Base-by-base conservation (phyloP, 139 green algal genomes). In the Chlorella sp. region DNA sequence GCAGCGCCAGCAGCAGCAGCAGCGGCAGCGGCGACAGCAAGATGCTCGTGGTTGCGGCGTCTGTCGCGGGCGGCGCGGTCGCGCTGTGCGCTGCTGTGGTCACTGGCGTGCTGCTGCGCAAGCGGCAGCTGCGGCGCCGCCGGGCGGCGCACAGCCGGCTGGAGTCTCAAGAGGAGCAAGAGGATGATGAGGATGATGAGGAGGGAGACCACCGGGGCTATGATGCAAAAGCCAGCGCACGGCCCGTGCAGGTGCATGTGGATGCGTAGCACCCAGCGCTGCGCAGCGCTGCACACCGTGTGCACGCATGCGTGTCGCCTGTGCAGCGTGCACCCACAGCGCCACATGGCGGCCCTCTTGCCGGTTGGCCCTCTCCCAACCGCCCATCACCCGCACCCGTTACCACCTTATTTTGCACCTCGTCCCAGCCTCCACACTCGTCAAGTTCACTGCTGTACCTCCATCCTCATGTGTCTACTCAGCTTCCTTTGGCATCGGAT, bases 1-100 rank as follows among this genome's bases (percentile, higher is more conserved):
- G 37, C 57, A 40, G 83, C 66, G 39, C 66, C 83, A 64, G 83
- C 66, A 48, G 83, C 83, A 39, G 83, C 66, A 61, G 83, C 83
- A 64, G 83, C 66, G n/a, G 83, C 83, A 39, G 69, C 64, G 48
- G 66, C 83, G 76, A 68, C 83, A 40, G 75, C 32, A 22, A n/a
- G 32, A 57, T 79, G 61, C 83, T 88, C 34, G 64, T 88, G 21
- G 71, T 88, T 22, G 83, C 83, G 2, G 83, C 83, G 26, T 88
- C 83, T 18, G 69, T 79, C 7, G 83, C 83, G 26, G 83, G 36
- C 26, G 83, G n/a, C 12, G 83, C 83, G 1, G 83, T 88, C 1
- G 83, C 66, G 66, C n/a, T 75, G 26, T 88, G 83, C 40, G 28
- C 71, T 12, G 39, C 16, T 28, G 37, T 80, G 7, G 84, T 88